These are phyloP conservation scores for Rhodofomes roseus DNA, from an alignment of 1,284 basidiomycete species.

Conservation along the genomic window DNA sequence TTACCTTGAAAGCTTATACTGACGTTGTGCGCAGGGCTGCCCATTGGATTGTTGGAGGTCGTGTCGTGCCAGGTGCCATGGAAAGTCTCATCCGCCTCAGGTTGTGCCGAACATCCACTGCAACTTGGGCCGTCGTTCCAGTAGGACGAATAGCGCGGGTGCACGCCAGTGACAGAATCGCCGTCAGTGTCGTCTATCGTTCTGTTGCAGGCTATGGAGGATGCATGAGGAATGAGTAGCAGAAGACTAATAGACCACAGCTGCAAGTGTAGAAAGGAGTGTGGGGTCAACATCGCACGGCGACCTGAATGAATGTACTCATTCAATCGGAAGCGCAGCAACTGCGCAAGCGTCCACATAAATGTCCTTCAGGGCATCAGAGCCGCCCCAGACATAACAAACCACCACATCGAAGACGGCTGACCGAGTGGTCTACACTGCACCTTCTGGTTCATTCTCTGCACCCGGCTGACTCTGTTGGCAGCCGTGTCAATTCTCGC, in stretches of 20 bases:
- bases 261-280: neutral
- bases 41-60: neutral
- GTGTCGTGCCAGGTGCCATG: neutral
- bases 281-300: neutral
- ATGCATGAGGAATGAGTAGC: neutral
- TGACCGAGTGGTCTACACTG: too few relatives aligned
- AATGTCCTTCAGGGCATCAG: neutral
- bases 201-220: neutral
- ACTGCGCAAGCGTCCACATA: too few relatives aligned
- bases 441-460: neutral
- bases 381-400: neutral
- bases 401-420: too few relatives aligned
- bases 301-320: neutral
- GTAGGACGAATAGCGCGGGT: conserved; percentile 11
- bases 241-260: neutral
- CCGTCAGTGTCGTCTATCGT: neutral
- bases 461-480: too few relatives aligned
- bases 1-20: neutral
- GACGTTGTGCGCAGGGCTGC: neutral
- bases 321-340: too few relatives aligned
- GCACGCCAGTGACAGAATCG: conserved; percentile 9
- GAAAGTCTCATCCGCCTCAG: neutral
- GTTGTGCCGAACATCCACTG: neutral
- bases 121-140: conserved; percentile 7
- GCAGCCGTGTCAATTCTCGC: neutral